Base-by-base conservation (phyloP, 2,329 filamentous ascomycete species). In the Didymella pinodella region DNA sequence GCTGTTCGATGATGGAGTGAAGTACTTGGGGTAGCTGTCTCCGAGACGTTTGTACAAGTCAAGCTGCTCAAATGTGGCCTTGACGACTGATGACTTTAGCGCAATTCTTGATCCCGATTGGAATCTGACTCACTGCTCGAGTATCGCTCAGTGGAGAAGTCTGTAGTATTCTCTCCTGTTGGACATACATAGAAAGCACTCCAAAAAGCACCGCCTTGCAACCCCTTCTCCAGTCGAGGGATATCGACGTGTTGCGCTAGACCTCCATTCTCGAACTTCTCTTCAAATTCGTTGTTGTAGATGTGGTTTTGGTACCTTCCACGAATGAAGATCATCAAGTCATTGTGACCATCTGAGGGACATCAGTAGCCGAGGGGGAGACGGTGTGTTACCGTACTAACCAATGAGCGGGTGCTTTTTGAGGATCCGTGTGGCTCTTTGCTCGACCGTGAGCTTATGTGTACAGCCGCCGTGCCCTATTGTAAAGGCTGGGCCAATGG, bases 191-290 rank as follows among this genome's bases (percentile, higher is more conserved):
- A 87, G 69, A 84, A 98, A 10, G 95, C 92, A 73, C 90, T 93
- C 94, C 93, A 97, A 75, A 97, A 97, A n/a, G 91, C 88, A 54
- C 93, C 94, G 38, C 93, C 93, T 62, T 89, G 87, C 65, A 84
- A 82, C 1, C 93, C 93, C 48, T 86, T 77, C 34, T 85, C 83
- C 47, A 97, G 83, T 5, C 93, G 87, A 1, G 90, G 88, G 8
- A 97, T 80, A 75, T 98, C 94, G 51, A 95, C 89, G 65, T 98
- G 91, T 3, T 83, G 83, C 0, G 75, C 71, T 50, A 96, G 78
- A 0, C 85, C 86, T 31, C 91, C 92, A 22, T 90, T 80, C 64
- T 89, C 85, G 71, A 97, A 97, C 6, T 85, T 84, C 36, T 87
- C 79, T n/a, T 84, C 88, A 78, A 97, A 97, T 48, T 88, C 86